Conservation (phyloP, 805 yeast genomes). For the Maudiozyma bulderi region DNA sequence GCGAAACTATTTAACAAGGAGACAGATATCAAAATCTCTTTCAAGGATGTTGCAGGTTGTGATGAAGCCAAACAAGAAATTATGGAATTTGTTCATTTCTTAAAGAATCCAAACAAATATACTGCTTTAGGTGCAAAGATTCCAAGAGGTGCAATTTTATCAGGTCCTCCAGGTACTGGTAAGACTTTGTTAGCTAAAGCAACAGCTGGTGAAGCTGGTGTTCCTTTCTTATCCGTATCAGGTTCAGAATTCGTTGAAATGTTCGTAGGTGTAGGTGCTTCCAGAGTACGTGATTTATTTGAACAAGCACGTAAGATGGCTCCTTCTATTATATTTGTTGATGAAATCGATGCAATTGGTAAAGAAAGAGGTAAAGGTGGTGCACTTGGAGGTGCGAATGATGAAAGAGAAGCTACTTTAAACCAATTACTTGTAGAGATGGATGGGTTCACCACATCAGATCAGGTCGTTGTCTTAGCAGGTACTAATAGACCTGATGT, state of each 20-base stretch:
- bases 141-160: constrained; percentile 88
- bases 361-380: constrained; percentile 71
- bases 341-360: constrained; percentile 95
- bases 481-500: constrained; percentile 94
- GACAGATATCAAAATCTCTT: constrained; percentile 69
- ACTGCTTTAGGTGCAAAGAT: constrained; percentile 87
- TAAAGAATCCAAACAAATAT: constrained; percentile 76
- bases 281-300: constrained; percentile 86
- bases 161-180: constrained; percentile 98
- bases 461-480: constrained; percentile 87
- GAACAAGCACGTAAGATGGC: constrained; percentile 84
- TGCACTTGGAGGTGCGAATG: constrained; percentile 71
- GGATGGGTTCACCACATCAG: constrained; percentile 87
- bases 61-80: constrained; percentile 91
- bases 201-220: constrained; percentile 95
- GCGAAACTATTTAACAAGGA: constrained; percentile 79
- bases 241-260: constrained; percentile 95
- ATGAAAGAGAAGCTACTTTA: constrained; percentile 87
- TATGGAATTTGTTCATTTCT: constrained; percentile 87
- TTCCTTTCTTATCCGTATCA: constrained; percentile 82
- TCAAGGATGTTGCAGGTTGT: constrained; percentile 90
- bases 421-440: constrained; percentile 89
- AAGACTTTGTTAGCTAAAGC: constrained; percentile 88
- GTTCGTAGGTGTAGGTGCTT: constrained; percentile 96
- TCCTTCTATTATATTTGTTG: constrained; percentile 84